Base-by-base conservation (phyloP, 2,329 filamentous ascomycete species). In the Ascochyta fabae region DNA sequence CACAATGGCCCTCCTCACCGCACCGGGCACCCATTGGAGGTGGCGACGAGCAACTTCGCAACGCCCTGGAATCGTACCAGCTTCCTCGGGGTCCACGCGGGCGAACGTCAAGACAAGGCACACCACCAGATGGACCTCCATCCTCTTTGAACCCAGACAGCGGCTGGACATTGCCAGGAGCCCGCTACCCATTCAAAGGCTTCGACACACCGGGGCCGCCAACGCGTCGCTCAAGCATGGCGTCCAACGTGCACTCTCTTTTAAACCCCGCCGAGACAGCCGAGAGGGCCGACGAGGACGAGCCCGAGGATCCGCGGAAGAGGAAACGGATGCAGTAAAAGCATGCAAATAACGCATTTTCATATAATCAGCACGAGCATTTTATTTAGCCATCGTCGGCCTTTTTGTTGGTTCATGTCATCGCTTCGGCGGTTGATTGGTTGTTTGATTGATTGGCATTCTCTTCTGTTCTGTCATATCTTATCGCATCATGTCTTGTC, bases 31-130 rank as follows among this genome's bases (percentile, higher is more conserved):
- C 75, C 49, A 68, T 77, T 52, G 74, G 72, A 61, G 69, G 68
- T 29, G 83, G 82, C 53, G 86, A 89, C 64, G 87, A 96, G 96
- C 24, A 96, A 78, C 40, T 86, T 80, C 44, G 85, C 80, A 43
- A 96, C 83, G 68, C 90, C 84, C 58, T 88, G 79, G 67, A 89
- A 85, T 83, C 83, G 42, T 91, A 91, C 68, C 86, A 90, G 65
- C 83, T 88, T 65, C 77, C 79, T 40, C 83, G 83, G 48, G 83
- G 79, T 4, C 80, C 69, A 26, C 78, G 80, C 9, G 79, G 80
- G 50, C 77, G 80, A 34, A 72, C 76, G 39, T 82, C 83, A 35
- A 77, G 83, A 40, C 82, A 86, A 59, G 76, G 79, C 10, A 84
- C 84, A 15, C 84, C 83, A 15, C 84, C 84, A 22, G 80, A 83